Conservation (phyloP, 1,139 yeast species). For the Arxiozyma telluris region DNA sequence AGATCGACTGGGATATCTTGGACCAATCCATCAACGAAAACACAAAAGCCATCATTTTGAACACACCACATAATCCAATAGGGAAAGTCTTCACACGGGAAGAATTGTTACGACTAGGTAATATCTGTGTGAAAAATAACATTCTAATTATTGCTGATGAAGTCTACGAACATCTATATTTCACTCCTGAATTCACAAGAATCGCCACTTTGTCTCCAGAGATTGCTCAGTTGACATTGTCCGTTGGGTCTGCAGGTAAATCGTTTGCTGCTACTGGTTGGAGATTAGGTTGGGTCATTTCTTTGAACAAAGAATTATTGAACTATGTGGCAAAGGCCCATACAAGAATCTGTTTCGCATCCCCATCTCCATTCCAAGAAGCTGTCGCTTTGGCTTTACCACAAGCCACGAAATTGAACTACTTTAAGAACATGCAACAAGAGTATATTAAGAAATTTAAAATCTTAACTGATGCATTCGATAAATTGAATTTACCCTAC, state of each 20-base stretch:
- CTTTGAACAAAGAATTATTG: conserved; percentile 62
- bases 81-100: conserved; percentile 77
- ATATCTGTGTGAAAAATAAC: conserved; percentile 75
- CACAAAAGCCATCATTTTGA: conserved; percentile 79
- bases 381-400: conserved; percentile 75
- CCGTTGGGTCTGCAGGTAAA: conserved; percentile 96
- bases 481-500: conserved; percentile 79
- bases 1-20: conserved; percentile 67
- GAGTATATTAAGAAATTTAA: conserved; percentile 63
- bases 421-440: conserved; percentile 59
- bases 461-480: conserved; percentile 67
- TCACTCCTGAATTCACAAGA: conserved; percentile 58
- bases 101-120: conserved; percentile 68
- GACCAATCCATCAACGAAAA: conserved; percentile 58
- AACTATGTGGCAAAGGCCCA: conserved; percentile 83
- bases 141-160: conserved; percentile 81
- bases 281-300: conserved; percentile 95
- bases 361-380: conserved; percentile 91
- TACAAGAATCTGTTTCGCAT: conserved; percentile 81
- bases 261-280: conserved; percentile 97
- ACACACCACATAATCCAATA: conserved; percentile 93
- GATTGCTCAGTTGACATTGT: conserved; percentile 65
- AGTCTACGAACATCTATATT: conserved; percentile 86
- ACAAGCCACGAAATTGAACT: conserved; percentile 50
- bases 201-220: conserved; percentile 79